Evolutionary conservation across 768 basidiomycete genomes (phyloP).

Genomic region (Exidia glandulosa): DNA sequence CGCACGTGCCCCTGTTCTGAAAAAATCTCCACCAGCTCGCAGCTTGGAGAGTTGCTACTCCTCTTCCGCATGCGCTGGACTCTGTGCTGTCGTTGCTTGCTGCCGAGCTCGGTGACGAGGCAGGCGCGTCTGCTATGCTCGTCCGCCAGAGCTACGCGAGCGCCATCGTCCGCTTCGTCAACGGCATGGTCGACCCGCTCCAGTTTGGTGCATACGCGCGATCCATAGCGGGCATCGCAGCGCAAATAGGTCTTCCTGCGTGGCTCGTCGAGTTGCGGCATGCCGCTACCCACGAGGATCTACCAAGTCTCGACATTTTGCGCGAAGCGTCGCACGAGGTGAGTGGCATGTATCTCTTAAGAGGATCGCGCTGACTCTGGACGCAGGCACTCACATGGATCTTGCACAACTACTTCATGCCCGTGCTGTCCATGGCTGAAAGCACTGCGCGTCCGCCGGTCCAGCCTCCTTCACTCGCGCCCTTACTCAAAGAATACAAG

Average conservation of each 20-base stretch:
- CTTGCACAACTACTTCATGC: conserved; percentile 72
- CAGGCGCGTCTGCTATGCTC: conserved; percentile 28
- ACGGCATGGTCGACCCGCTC: conserved; percentile 89
- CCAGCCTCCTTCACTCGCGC: conserved; percentile 45
- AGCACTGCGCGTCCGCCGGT: conserved; percentile 15
- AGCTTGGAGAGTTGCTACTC: conserved; percentile 65
- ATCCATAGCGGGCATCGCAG: conserved; percentile 80
- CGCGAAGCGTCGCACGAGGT: conserved; percentile 70
- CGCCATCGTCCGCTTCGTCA: conserved; percentile 81
- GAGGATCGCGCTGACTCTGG: conserved; percentile 1
- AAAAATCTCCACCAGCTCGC: conserved; percentile 39
- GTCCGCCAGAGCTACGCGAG: conserved; percentile 71
- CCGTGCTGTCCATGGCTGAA: conserved; percentile 45
- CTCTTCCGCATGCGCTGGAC: conserved; percentile 75
- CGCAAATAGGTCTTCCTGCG: conserved; percentile 71
- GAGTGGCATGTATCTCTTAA: conserved; percentile 1
- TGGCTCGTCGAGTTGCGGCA: conserved; percentile 92
- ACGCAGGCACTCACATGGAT: conserved; percentile 73
- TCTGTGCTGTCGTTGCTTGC: conserved; percentile 54
- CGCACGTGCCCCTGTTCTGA: neutral
- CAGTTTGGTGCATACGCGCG: conserved; percentile 84
- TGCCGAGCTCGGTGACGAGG: conserved; percentile 45
- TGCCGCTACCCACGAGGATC: conserved; percentile 90
- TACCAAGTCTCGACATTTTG: conserved; percentile 74
- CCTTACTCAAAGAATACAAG: conserved; percentile 69